A percentile compares a stretch with the other conserved stretches of the same genome.
These are phyloP conservation scores for Chaetothyriales sp. DNA, from an alignment of 2,329 filamentous ascomycete species.

Conservation along the genomic window DNA sequence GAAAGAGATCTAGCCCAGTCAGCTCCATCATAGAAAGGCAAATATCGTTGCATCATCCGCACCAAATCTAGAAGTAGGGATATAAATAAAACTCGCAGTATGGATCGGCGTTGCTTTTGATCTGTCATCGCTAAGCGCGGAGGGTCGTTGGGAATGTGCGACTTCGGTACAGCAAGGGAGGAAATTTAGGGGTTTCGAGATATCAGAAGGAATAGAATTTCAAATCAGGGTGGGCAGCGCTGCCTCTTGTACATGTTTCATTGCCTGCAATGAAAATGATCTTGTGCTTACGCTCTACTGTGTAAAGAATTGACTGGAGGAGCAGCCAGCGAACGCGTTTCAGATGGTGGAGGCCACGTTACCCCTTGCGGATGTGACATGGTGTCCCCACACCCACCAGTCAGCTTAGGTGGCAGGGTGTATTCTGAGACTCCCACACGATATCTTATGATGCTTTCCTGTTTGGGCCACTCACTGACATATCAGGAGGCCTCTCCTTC, in stretches of 20 bases:
- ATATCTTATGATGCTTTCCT: too few relatives aligned
- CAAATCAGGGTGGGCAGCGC: too few relatives aligned
- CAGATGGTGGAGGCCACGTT: too few relatives aligned
- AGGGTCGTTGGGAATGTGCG: background rate
- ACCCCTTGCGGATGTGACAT: too few relatives aligned
- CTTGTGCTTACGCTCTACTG: background rate
- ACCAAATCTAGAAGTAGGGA: slow-evolving; percentile 85
- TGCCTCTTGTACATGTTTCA: background rate
- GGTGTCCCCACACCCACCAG: too few relatives aligned
- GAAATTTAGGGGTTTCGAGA: background rate
- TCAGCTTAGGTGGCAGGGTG: too few relatives aligned
- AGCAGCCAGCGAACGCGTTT: background rate
- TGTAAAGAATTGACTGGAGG: background rate
- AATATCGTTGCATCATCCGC: slow-evolving; percentile 21
- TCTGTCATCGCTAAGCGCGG: background rate
- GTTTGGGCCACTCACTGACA: too few relatives aligned
- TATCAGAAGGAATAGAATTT: background rate
- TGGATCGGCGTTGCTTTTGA: slow-evolving; percentile 51
- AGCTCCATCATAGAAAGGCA: slow-evolving; percentile 6
- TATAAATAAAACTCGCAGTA: slow-evolving; percentile 75
- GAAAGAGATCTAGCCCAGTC: slow-evolving; percentile 64
- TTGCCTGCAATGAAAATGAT: background rate
- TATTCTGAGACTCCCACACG: too few relatives aligned
- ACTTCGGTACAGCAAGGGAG: background rate
- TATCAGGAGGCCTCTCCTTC: too few relatives aligned